Evolutionary conservation across 2,329 filamentous ascomycete species (phyloP), one percentile per base, ranked within the genome.

Genomic region (Curvularia sp.): DNA sequence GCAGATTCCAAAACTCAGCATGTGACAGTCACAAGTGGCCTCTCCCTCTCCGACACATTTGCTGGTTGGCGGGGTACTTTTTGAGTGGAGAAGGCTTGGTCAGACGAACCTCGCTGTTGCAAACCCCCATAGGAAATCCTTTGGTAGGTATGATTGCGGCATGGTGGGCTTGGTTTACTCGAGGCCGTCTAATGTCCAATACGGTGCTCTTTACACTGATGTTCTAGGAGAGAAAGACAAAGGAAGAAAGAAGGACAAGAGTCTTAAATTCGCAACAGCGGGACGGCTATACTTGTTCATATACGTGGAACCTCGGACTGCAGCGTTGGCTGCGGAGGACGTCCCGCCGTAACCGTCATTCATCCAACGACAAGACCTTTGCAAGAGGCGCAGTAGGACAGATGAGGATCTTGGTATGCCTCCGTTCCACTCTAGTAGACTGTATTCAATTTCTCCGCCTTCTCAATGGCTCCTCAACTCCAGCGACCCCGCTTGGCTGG

Each of bases 91-190:
- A 65, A 61, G 59, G 51, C 49, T 59, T 57, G 55, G 55, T 63
- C 56, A 60, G 47, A 73, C 74, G 61, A 67, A 78, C 77, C 75
- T 77, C 62, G 77, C 76, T 66, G 77, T 79, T 59, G 77, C 76
- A 60, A 78, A 78, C 27, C 77, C 77, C 77, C 77, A 79, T 58
- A 77, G 64, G 55, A 78, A 79, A 62, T 69, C 74, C 59, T 77
- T 75, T 25, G 76, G 77, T 48, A 79, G 60, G 53, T 73, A 71
- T 48, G 74, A 74, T 48, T 76, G 66, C 52, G 75, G 60, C 75
- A 77, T 77, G 58, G 36, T 74, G 60, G 51, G 15, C 30, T 32
- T 13, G 43, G 43, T 15, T 43, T 25, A n/a, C 28, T 46, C 47
- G 30, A 53, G 32, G 15, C 41, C n/a, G 46, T 12, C 27, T 53